Evolutionary conservation across 306 rosid genomes (phyloP), one percentile per base, ranked within the genome.

Genomic region (Gastrolobium villosum): DNA sequence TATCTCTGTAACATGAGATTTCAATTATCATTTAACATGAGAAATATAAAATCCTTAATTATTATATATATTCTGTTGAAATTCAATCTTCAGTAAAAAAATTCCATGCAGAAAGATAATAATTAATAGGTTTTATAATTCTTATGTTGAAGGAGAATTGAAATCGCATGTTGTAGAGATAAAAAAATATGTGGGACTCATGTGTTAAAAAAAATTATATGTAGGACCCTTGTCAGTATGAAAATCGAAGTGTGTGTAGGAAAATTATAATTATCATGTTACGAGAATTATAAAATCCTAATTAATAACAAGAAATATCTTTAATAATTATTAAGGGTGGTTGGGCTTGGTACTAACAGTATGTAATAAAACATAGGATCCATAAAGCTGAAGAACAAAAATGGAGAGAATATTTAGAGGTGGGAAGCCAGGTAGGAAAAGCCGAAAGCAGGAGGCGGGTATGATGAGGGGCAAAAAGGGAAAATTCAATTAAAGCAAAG

Each of bases 361-460:
- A 11, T n/a, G n/a, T n/a, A n/a, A 39, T 14, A 64, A 9, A 2
- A 56, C 4, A 37, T 5, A 70, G 5, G 43, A 44, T 61, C 49
- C 39, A 46, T 61, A 8, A 62, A 46, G 53, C 7, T 63, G 14
- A 10, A 31, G 10, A 3, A 44, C 68, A 74, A 49, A 49, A 40
- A 13, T 7, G 10, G 10, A 8, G 43, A 66, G 69, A 54, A 67
- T 78, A 55, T 60, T 45, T 40, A 13, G 43, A 2, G 5, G 0
- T 45, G 41, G 15, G 41, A 63, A 15, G 69, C 59, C 80, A 75
- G 80, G 41, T 15, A 59, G 3, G 63, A 32, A 61, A 15, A 20
- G 26, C 40, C 39, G 1, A 61, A 61, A 28, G 55, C 81, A 50
- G 31, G 62, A 4, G 35, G 39, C 1, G 30, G 15, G 46, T 34